Percentiles rank a stretch among this genome's conserved stretches.
Conservation (phyloP, 176 grass and related monocot species). For the Phoenix dactylifera region DNA sequence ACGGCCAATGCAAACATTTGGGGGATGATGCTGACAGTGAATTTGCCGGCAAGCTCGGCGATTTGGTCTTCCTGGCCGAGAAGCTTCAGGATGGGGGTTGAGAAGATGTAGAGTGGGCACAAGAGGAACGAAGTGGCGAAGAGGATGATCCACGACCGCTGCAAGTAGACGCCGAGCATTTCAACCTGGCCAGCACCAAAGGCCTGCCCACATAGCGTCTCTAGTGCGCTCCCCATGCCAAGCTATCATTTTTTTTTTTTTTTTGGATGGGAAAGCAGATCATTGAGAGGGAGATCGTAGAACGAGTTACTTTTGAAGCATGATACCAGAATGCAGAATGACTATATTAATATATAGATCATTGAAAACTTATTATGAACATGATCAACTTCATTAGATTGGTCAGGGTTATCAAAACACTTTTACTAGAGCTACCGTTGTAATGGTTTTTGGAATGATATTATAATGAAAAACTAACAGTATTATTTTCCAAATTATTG, state of each 20-base stretch:
- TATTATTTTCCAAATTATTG: no score
- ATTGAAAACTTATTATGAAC: no score
- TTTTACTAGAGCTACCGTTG: no score
- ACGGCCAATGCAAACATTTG: constrained; percentile 30
- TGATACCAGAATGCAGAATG: no score
- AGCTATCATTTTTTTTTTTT: not conserved
- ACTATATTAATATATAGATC: no score
- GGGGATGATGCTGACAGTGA: constrained; percentile 41
- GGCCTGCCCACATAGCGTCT: constrained; percentile 17
- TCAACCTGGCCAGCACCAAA: constrained; percentile 44
- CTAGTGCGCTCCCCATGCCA: constrained; percentile 24
- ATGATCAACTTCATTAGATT: no score
- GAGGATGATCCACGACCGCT: constrained; percentile 66
- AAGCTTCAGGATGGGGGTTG: constrained; percentile 29
- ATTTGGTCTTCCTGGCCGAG: constrained; percentile 38
- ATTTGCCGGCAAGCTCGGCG: constrained; percentile 28
- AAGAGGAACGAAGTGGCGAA: constrained; percentile 10
- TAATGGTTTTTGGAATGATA: no score
- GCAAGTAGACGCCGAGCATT: constrained; percentile 67
- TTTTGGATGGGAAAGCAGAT: no score
- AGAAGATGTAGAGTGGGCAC: constrained; percentile 30
- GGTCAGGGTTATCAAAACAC: no score
- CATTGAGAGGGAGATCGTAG: no score
- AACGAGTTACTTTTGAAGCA: no score
- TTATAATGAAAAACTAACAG: no score